Evolutionary conservation across 176 grass and related monocot genomes (phyloP).

Genomic region (Carex scoparia): DNA sequence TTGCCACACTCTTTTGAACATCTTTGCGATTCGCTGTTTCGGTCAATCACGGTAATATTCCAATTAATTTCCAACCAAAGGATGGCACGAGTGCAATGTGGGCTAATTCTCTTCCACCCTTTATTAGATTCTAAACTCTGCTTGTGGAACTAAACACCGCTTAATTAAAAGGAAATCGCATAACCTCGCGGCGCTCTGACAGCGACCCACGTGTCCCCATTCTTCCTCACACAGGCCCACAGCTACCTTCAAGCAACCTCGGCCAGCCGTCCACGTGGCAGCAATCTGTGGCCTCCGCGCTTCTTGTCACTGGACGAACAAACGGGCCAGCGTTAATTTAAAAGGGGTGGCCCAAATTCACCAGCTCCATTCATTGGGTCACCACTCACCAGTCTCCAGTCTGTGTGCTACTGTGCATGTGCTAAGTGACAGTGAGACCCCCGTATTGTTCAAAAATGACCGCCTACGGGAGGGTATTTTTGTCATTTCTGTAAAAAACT

Average conservation of each 20-base stretch:
- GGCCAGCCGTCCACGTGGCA: slow-evolving; percentile 10
- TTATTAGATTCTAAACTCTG: slow-evolving; percentile 23
- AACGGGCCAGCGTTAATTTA: not conserved
- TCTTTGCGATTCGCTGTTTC: not conserved
- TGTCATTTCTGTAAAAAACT: not conserved
- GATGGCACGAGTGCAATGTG: slow-evolving; percentile 4
- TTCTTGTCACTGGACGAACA: not conserved
- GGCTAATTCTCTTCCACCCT: slow-evolving; percentile 23
- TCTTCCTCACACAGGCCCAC: slow-evolving; percentile 5
- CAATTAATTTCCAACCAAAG: slow-evolving; percentile 2
- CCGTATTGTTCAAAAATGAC: not conserved
- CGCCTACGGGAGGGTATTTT: not conserved
- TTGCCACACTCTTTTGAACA: not conserved
- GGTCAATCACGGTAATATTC: not conserved
- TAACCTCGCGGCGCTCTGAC: slow-evolving; percentile 1
- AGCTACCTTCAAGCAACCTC: not conserved
- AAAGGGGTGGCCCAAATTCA: not conserved
- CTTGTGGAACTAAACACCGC: slow-evolving; percentile 7
- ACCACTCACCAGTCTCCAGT: too few species aligned
- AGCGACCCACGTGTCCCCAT: slow-evolving; percentile 2
- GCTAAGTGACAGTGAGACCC: not conserved
- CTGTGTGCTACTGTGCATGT: not conserved
- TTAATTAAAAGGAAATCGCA: not conserved
- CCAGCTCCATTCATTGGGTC: not conserved
- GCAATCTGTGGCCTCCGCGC: slow-evolving; percentile 6